These are phyloP conservation scores for Aspergillus leporis DNA, from an alignment of 495 filamentous ascomycete species.

Conservation along the genomic window DNA sequence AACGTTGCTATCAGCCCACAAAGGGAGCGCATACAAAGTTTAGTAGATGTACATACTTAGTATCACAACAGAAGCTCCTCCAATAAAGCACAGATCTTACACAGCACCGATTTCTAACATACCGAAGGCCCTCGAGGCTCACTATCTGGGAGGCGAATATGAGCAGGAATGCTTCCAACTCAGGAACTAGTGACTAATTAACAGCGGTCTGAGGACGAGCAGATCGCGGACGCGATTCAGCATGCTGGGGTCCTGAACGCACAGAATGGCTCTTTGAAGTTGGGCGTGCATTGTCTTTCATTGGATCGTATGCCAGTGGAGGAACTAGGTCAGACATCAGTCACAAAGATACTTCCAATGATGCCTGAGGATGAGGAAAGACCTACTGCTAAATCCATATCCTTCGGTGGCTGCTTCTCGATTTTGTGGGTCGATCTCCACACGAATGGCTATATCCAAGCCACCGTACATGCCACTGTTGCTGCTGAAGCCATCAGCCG, in stretches of 20 bases:
- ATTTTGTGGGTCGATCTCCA: slow-evolving; percentile 72
- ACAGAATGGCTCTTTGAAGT: slow-evolving; percentile 19
- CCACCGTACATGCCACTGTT: slow-evolving; percentile 58
- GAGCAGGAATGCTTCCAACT: background rate
- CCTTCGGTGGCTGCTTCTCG: slow-evolving; percentile 59
- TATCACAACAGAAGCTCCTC: background rate
- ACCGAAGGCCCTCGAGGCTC: background rate
- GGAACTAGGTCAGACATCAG: slow-evolving; percentile 25
- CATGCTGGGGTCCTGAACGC: slow-evolving; percentile 13
- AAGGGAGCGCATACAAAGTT: too few species aligned
- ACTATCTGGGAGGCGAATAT: background rate
- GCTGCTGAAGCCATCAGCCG: slow-evolving; percentile 53
- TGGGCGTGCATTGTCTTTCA: slow-evolving; percentile 13
- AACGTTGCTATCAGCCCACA: too few species aligned
- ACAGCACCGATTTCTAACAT: background rate
- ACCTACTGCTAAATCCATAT: slow-evolving; percentile 65
- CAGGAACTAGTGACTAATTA: background rate
- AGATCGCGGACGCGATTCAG: slow-evolving; percentile 6
- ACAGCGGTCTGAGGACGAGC: slow-evolving; percentile 20
- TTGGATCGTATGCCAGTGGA: slow-evolving; percentile 17
- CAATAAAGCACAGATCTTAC: background rate
- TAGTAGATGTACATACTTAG: background rate
- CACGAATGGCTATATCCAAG: slow-evolving; percentile 65
- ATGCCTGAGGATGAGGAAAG: background rate
- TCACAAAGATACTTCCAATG: background rate